These are phyloP conservation scores for Zymoseptoria passerinii DNA, from an alignment of 2,329 filamentous ascomycete species.

Conservation along the genomic window DNA sequence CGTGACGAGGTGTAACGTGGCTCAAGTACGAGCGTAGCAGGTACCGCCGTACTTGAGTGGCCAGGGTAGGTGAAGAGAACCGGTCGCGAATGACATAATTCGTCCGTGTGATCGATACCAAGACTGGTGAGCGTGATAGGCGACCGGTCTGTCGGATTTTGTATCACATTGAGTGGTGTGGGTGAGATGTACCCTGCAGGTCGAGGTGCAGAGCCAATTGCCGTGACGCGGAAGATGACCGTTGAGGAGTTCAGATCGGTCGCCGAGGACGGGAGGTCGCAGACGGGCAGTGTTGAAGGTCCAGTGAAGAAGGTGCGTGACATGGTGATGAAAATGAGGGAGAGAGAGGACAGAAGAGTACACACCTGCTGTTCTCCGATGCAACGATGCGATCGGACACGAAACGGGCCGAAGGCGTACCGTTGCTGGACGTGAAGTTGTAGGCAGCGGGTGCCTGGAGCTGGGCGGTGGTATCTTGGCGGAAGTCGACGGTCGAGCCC, in stretches of 20 bases:
- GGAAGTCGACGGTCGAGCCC: conserved; percentile 39
- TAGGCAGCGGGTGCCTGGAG: conserved; percentile 39
- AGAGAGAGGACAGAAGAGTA: conserved; percentile 26
- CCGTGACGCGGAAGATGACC: conserved; percentile 7
- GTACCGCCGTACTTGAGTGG: conserved; percentile 12
- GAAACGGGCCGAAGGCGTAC: conserved; percentile 39
- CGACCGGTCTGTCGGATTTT: conserved; percentile 12
- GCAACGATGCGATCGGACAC: conserved; percentile 43
- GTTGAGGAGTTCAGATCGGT: conserved; percentile 8
- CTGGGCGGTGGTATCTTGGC: conserved; percentile 43
- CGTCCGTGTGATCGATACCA: conserved; percentile 16
- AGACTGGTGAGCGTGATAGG: conserved; percentile 15
- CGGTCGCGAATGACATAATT: conserved; percentile 13
- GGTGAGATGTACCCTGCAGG: conserved; percentile 8
- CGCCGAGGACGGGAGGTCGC: conserved; percentile 2
- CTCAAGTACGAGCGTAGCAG: conserved; percentile 13
- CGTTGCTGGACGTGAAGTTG: conserved; percentile 40
- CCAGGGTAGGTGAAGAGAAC: not conserved
- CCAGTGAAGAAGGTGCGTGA: conserved; percentile 7
- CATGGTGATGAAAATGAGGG: conserved; percentile 20
- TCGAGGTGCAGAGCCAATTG: conserved; percentile 11
- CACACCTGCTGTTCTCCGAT: conserved; percentile 47
- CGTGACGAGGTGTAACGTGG: conserved; percentile 19
- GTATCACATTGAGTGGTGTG: conserved; percentile 11
- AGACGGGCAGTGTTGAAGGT: conserved; percentile 6